phyloP scores from a whole-genome alignment of 805 yeast species.

The Sugiyamaella smithiae region DNA sequence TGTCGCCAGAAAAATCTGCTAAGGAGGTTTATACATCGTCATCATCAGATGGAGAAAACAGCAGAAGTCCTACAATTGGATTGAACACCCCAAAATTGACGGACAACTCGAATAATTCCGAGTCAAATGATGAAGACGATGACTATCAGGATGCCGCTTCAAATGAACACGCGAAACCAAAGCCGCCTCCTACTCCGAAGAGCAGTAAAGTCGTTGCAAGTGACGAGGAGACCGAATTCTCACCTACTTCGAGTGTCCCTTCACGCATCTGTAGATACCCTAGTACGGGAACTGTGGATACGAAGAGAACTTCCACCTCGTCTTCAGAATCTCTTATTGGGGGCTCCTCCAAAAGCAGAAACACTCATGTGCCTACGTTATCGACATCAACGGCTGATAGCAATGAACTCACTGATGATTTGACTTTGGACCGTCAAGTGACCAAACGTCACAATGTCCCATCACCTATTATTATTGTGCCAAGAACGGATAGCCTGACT shows the following conservation, averaged over 20 bases:
- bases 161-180: too few relatives aligned
- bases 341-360: background rate
- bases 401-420: background rate
- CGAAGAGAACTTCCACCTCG: background rate
- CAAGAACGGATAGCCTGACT: background rate
- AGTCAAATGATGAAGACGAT: background rate
- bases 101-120: background rate
- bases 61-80: background rate
- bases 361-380: background rate
- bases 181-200: slow-evolving; percentile 1
- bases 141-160: slow-evolving; percentile 1
- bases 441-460: background rate
- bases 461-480: background rate
- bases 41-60: background rate
- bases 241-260: background rate
- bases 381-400: background rate
- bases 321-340: background rate
- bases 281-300: background rate
- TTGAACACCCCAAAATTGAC: background rate
- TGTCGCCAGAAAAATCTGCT: background rate
- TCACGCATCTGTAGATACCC: background rate
- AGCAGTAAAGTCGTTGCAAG: background rate
- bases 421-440: background rate
- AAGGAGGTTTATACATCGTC: background rate
- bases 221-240: slow-evolving; percentile 1